These are phyloP conservation scores for Rasamsonia emersonii DNA, from an alignment of 2,329 filamentous ascomycete species.

Conservation along the genomic window DNA sequence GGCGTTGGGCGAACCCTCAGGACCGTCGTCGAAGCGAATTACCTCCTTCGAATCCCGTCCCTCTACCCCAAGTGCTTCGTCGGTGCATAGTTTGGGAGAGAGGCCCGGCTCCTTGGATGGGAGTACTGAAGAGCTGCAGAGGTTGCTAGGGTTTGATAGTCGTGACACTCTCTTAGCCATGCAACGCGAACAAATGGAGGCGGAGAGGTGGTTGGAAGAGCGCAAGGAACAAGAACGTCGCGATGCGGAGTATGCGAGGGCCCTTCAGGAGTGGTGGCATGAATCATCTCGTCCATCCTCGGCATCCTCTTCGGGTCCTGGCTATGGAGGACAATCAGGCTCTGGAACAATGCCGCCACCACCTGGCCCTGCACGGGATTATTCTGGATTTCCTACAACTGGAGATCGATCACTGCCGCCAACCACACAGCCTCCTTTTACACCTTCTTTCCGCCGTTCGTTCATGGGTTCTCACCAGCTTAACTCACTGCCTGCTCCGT, in stretches of 20 bases:
- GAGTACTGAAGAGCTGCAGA: slow-evolving; percentile 11
- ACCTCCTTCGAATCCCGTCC: slow-evolving; percentile 1
- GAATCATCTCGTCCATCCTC: slow-evolving; percentile 8
- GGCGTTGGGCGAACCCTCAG: slow-evolving; percentile 8
- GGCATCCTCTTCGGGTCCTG: neutral
- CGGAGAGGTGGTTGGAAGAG: slow-evolving; percentile 22
- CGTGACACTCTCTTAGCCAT: slow-evolving; percentile 18
- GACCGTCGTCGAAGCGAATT: slow-evolving; percentile 8
- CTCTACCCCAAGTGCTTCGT: neutral
- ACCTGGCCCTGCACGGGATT: no score
- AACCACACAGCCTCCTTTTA: neutral
- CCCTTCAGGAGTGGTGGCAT: slow-evolving; percentile 23
- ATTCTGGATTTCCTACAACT: no score
- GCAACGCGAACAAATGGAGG: slow-evolving; percentile 21
- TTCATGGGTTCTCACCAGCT: no score
- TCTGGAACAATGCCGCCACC: neutral
- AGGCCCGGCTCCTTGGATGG: slow-evolving; percentile 4
- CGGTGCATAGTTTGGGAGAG: neutral
- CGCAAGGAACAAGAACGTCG: slow-evolving; percentile 25
- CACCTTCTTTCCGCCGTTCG: neutral
- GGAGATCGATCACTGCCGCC: neutral
- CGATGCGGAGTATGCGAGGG: slow-evolving; percentile 32
- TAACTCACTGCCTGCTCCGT: neutral
- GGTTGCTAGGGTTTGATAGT: slow-evolving; percentile 18
- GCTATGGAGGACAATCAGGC: neutral